Percentiles rank a stretch among this genome's conserved stretches.
Conservation (phyloP, 352 stramenopile genomes). For the Phytopythium helicoides region DNA sequence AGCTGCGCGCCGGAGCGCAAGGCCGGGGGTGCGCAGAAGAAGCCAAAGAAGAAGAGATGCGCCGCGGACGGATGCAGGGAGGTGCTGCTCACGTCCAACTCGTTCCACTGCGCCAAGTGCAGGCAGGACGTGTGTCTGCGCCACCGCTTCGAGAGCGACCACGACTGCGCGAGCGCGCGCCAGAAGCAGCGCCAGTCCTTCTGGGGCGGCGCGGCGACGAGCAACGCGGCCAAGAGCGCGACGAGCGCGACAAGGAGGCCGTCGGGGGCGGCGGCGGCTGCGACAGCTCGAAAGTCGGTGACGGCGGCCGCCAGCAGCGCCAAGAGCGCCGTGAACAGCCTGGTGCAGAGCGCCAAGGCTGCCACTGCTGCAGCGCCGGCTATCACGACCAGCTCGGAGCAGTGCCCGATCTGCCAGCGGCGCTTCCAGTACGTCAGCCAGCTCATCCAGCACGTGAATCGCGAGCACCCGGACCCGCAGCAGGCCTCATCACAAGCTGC, state of each 20-base stretch:
- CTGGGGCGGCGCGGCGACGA: constrained; percentile 16
- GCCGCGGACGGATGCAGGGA: constrained; percentile 54
- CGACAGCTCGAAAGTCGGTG: constrained; percentile 16
- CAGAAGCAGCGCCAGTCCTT: constrained; percentile 38
- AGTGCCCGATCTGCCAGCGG: constrained; percentile 73
- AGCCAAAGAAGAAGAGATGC: constrained; percentile 76
- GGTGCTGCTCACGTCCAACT: constrained; percentile 62
- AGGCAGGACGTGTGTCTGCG: constrained; percentile 68
- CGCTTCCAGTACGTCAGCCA: constrained; percentile 72
- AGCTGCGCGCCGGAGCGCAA: constrained; percentile 46
- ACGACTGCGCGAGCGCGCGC: constrained; percentile 46
- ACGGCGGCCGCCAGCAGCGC: constrained; percentile 32
- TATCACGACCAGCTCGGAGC: constrained; percentile 42
- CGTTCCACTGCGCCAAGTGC: constrained; percentile 71
- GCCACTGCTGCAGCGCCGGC: constrained; percentile 4
- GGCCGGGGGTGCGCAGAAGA: constrained; percentile 25
- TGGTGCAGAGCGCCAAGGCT: constrained; percentile 51
- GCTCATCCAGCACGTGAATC: constrained; percentile 75
- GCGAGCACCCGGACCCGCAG: constrained; percentile 48
- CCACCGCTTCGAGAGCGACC: constrained; percentile 77
- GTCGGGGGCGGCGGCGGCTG: not conserved
- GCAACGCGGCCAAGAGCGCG: constrained; percentile 6
- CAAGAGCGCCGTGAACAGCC: constrained; percentile 35
- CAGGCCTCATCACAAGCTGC: constrained; percentile 2
- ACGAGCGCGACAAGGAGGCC: too few relatives aligned